Conservation (phyloP, 306 rosid genomes). For the Pterocarpus macrocarpus region DNA sequence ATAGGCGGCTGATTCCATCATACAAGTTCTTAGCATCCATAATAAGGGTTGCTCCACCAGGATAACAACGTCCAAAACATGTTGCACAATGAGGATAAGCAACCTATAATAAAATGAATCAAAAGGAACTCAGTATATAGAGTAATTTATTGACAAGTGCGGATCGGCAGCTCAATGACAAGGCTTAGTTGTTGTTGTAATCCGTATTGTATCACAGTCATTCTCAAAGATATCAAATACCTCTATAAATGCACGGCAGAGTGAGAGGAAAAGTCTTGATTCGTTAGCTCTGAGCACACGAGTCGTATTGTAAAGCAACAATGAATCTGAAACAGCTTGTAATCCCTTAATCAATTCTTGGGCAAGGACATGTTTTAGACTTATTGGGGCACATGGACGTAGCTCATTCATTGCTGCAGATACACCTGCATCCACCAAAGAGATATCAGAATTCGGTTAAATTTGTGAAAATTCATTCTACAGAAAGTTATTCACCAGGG, state of each 20-base stretch:
- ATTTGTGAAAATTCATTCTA: not conserved
- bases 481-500: not conserved
- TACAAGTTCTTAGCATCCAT: conserved; percentile 79
- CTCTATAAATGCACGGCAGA: conserved; percentile 94
- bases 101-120: conserved; percentile 59
- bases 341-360: conserved; percentile 87
- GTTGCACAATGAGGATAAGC: conserved; percentile 90
- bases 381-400: conserved; percentile 95
- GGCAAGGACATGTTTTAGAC: conserved; percentile 85
- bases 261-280: conserved; percentile 94
- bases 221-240: conserved; percentile 42
- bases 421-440: conserved; percentile 77
- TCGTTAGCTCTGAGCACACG: conserved; percentile 83
- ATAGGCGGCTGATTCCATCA: conserved; percentile 75
- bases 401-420: conserved; percentile 97
- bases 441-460: conserved; percentile 21
- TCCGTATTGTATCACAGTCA: not conserved
- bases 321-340: conserved; percentile 78
- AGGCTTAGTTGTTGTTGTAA: not conserved
- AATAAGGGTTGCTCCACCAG: conserved; percentile 75
- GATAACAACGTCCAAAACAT: conserved; percentile 96
- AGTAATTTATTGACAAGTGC: conserved; percentile 13
- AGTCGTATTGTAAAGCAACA: conserved; percentile 85
- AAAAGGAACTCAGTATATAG: conserved; percentile 27
- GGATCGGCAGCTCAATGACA: conserved; percentile 28